A percentile compares a stretch with the other conserved stretches of the same genome.
These are phyloP conservation scores for Nematodospora valgi DNA, from an alignment of 805 yeast genomes.

Conservation along the genomic window DNA sequence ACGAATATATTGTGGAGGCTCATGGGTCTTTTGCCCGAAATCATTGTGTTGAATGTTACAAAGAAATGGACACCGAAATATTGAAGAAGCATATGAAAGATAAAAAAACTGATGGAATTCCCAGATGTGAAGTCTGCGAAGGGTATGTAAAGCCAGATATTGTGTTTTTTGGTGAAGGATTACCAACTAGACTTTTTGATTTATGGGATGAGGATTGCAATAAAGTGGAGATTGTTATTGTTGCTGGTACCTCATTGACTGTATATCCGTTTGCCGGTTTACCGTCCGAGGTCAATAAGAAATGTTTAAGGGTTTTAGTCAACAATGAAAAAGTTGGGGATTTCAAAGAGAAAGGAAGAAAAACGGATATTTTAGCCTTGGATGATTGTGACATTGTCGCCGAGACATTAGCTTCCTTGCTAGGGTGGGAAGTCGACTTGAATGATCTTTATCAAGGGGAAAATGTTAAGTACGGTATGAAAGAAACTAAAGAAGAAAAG, in stretches of 20 bases:
- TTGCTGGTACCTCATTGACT: constrained; percentile 89
- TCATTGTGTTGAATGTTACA: constrained; percentile 76
- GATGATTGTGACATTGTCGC: constrained; percentile 70
- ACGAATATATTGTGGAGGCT: constrained; percentile 74
- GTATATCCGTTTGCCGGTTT: constrained; percentile 89
- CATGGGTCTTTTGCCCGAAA: constrained; percentile 90
- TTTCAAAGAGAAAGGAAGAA: constrained; percentile 46
- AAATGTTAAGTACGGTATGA: constrained; percentile 10
- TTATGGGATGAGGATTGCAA: constrained; percentile 58
- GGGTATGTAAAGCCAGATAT: constrained; percentile 91
- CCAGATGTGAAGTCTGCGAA: constrained; percentile 58
- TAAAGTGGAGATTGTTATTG: constrained; percentile 66
- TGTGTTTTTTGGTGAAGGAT: constrained; percentile 88
- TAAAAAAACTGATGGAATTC: constrained; percentile 37
- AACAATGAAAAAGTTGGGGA: constrained; percentile 80
- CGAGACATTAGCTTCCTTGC: constrained; percentile 43
- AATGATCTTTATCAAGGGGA: constrained; percentile 30
- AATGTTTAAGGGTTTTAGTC: constrained; percentile 57
- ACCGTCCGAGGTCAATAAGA: constrained; percentile 56
- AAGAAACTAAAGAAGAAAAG: constrained; percentile 12
- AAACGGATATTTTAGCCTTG: constrained; percentile 56
- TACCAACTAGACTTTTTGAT: constrained; percentile 69
- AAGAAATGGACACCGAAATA: constrained; percentile 46
- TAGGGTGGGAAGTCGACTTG: constrained; percentile 67
- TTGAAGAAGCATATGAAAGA: constrained; percentile 39